Percentiles rank a stretch among this genome's conserved stretches.
Evolutionary conservation across 2,329 filamentous ascomycete species (phyloP).

Genomic region (Aspergillus ochraceoroseus): DNA sequence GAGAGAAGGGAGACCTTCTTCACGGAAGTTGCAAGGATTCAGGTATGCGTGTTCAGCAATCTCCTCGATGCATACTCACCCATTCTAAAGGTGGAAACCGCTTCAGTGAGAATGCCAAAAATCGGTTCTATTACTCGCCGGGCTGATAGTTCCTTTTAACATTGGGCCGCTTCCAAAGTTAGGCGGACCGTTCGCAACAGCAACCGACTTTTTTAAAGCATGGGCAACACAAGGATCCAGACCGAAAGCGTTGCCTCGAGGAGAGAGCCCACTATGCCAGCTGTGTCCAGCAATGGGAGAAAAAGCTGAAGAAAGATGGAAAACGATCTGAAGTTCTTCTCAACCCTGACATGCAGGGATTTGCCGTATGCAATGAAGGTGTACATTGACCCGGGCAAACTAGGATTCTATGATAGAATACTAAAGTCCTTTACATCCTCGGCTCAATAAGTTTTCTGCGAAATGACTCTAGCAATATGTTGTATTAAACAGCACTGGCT

Average conservation of each 20-base stretch:
- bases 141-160: slow-evolving; percentile 13
- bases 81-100: slow-evolving; percentile 13
- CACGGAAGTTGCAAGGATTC: neutral
- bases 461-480: too few relatives aligned
- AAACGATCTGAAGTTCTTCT: slow-evolving; percentile 4
- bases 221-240: slow-evolving; percentile 14
- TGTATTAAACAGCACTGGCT: too few relatives aligned
- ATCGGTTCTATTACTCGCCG: slow-evolving; percentile 16
- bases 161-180: slow-evolving; percentile 18
- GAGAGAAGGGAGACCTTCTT: slow-evolving; percentile 1
- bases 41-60: neutral
- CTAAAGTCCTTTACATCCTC: slow-evolving; percentile 1
- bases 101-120: slow-evolving; percentile 19
- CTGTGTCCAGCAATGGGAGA: neutral
- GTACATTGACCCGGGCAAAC: slow-evolving; percentile 10
- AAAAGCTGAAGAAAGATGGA: neutral
- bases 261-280: slow-evolving; percentile 1
- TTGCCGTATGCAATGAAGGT: slow-evolving; percentile 11
- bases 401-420: slow-evolving; percentile 7
- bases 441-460: too few relatives aligned
- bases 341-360: slow-evolving; percentile 1
- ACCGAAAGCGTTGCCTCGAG: neutral
- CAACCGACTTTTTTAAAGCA: slow-evolving; percentile 19
- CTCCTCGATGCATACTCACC: neutral
- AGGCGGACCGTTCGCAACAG: slow-evolving; percentile 19